Evolutionary conservation across 768 basidiomycete genomes (phyloP).

Genomic region (Lentinula lateritia): DNA sequence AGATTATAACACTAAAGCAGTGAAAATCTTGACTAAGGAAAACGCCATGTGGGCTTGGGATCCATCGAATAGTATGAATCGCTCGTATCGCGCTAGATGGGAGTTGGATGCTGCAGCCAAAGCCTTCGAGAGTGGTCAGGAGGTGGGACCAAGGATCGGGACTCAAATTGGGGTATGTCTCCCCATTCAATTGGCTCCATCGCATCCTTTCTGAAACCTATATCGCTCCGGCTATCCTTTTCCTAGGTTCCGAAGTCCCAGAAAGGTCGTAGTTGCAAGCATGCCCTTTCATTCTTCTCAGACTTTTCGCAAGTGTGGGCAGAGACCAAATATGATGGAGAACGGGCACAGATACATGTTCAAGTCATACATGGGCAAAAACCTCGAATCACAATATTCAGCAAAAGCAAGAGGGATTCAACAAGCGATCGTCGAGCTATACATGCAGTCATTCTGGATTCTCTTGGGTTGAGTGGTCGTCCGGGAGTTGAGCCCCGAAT

Average conservation of each 20-base stretch:
- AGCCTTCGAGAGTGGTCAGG: constrained; percentile 31
- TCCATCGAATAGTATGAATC: constrained; percentile 43
- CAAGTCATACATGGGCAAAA: constrained; percentile 32
- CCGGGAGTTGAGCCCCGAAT: constrained; percentile 16
- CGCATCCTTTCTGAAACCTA: background rate
- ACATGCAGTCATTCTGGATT: constrained; percentile 51
- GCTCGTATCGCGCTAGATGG: constrained; percentile 48
- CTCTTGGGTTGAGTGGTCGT: constrained; percentile 40
- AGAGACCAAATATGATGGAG: constrained; percentile 94
- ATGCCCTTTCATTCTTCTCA: constrained; percentile 46
- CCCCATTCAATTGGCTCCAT: background rate
- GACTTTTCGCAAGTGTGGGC: constrained; percentile 57
- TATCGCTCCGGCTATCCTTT: background rate
- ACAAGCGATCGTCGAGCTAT: constrained; percentile 71
- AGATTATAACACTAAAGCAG: constrained; percentile 51
- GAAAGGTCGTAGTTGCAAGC: constrained; percentile 60
- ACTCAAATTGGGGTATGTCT: constrained; percentile 52
- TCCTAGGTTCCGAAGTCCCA: constrained; percentile 76
- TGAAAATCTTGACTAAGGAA: constrained; percentile 49
- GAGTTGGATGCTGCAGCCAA: constrained; percentile 52
- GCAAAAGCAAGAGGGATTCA: constrained; percentile 83
- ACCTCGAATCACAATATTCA: constrained; percentile 69
- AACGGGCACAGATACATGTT: constrained; percentile 90
- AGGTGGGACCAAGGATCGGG: constrained; percentile 43
- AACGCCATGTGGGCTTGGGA: constrained; percentile 77